phyloP scores from a whole-genome alignment of 1,284 basidiomycete genomes.

The Bjerkandera adusta region DNA sequence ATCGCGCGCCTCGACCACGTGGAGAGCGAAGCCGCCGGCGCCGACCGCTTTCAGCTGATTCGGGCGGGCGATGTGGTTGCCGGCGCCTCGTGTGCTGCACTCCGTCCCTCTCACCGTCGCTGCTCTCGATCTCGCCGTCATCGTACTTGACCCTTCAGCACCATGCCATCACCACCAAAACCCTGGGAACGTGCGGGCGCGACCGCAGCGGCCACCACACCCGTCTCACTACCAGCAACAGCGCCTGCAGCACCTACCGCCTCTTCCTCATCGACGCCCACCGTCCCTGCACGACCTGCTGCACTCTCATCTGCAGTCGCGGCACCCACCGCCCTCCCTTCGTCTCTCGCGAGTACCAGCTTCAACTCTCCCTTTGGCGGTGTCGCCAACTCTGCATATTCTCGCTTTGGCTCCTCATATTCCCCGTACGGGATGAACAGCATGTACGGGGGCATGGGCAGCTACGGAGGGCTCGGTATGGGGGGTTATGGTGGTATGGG shows the following conservation, averaged over 20 bases:
- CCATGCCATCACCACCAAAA: conserved; percentile 80
- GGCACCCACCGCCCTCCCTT: conserved; percentile 19
- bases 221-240: conserved; percentile 20
- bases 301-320: conserved; percentile 32
- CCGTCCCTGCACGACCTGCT: conserved; percentile 42
- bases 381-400: conserved; percentile 44
- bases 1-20: too few relatives aligned
- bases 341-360: conserved; percentile 18
- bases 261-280: conserved; percentile 23
- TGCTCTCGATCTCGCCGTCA: conserved; percentile 1
- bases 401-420: conserved; percentile 42
- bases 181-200: conserved; percentile 73
- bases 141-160: conserved; percentile 6
- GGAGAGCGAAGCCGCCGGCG: background rate
- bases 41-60: background rate
- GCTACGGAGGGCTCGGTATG: conserved; percentile 44
- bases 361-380: conserved; percentile 38
- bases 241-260: conserved; percentile 27
- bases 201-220: conserved; percentile 35
- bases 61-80: background rate
- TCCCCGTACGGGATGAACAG: conserved; percentile 44
- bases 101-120: conserved; percentile 2
- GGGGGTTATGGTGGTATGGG: conserved; percentile 30
- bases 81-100: background rate
- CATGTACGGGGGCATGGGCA: conserved; percentile 34